Percentiles rank a stretch among this genome's conserved stretches.
These are phyloP conservation scores for Apiotrichum gracile DNA, from an alignment of 1,284 basidiomycete genomes.

Conservation along the genomic window DNA sequence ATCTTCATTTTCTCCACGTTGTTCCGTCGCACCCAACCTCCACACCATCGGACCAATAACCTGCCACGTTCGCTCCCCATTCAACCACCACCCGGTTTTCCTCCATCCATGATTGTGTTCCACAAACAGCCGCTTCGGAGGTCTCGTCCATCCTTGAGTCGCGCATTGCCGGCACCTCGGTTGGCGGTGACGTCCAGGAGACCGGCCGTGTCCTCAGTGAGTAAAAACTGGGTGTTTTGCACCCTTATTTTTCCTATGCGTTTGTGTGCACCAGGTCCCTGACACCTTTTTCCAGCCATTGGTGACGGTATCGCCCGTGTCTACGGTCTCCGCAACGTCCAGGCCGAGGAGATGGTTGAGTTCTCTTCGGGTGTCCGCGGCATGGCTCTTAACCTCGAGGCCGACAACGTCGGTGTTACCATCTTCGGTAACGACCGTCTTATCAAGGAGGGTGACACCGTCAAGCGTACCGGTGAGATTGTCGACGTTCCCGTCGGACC, in stretches of 20 bases:
- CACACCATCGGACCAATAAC: constrained; percentile 29
- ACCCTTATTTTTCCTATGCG: neutral
- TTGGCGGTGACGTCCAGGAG: constrained; percentile 94
- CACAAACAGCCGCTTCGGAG: constrained; percentile 81
- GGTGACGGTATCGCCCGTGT: constrained; percentile 99
- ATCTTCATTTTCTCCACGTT: neutral
- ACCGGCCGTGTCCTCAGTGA: constrained; percentile 94
- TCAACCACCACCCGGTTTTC: constrained; percentile 2
- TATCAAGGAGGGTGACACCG: constrained; percentile 99
- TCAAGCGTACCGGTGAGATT: constrained; percentile 99
- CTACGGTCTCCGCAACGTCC: constrained; percentile 77
- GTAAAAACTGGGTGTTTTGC: constrained; percentile 39
- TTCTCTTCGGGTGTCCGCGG: constrained; percentile 98
- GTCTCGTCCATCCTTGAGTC: constrained; percentile 98
- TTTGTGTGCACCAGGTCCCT: too few species aligned
- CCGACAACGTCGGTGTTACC: constrained; percentile 99
- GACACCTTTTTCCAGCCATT: constrained; percentile 59
- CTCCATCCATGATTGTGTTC: neutral
- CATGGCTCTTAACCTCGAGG: constrained; percentile 99
- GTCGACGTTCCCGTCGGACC: constrained; percentile 99
- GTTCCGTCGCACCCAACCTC: constrained; percentile 47
- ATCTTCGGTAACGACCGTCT: constrained; percentile 99
- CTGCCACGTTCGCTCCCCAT: neutral
- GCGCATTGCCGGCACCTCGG: constrained; percentile 86
- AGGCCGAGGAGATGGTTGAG: constrained; percentile 99